phyloP scores from a whole-genome alignment of 2,329 filamentous ascomycete genomes.

The Eutypella sp. region DNA sequence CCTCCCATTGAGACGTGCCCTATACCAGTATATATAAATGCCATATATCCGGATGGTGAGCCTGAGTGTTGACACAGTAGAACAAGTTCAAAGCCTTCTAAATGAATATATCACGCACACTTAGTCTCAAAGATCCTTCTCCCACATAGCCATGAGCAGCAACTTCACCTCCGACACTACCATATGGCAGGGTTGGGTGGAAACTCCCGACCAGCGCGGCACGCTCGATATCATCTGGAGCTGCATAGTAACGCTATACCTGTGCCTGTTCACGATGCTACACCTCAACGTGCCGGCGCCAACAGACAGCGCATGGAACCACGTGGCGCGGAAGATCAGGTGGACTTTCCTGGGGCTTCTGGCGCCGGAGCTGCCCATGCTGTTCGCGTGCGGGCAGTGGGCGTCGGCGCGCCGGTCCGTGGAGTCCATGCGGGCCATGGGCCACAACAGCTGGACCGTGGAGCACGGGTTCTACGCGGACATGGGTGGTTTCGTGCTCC shows the following conservation, averaged over 20 bases:
- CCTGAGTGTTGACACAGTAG: too few relatives aligned
- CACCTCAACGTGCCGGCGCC: constrained; percentile 2
- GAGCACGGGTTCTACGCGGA: constrained; percentile 8
- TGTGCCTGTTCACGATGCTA: background rate
- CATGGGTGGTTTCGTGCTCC: constrained; percentile 5
- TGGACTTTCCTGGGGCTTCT: constrained; percentile 4
- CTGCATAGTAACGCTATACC: background rate
- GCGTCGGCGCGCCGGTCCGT: constrained; percentile 5
- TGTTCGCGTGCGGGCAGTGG: constrained; percentile 7
- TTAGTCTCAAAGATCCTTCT: too few relatives aligned
- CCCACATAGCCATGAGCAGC: too few relatives aligned
- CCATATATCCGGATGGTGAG: too few relatives aligned
- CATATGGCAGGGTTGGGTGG: background rate
- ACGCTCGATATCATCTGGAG: constrained; percentile 1
- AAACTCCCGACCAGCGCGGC: background rate
- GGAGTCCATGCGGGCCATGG: constrained; percentile 3
- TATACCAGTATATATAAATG: too few relatives aligned
- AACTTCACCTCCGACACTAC: background rate
- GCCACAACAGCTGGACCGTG: constrained; percentile 2
- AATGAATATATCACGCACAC: too few relatives aligned
- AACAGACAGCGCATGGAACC: background rate
- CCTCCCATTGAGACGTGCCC: too few relatives aligned
- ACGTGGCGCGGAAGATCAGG: background rate
- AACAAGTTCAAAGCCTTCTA: too few relatives aligned
- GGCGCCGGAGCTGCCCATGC: constrained; percentile 4